Evolutionary conservation across 371 early-diverging fungal species (phyloP).

Genomic region (Actinomortierella wolfii): DNA sequence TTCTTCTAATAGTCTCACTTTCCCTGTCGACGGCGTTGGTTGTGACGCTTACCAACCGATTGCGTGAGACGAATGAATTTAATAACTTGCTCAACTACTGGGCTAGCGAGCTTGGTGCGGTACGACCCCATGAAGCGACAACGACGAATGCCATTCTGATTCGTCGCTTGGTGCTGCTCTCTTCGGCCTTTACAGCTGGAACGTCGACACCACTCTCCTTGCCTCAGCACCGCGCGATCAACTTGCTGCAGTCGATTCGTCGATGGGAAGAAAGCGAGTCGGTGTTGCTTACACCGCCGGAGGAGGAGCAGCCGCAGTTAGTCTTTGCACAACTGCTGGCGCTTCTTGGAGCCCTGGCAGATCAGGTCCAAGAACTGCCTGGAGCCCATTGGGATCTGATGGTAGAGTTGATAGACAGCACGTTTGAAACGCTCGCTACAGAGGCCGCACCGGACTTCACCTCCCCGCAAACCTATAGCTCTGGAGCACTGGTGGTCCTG

Average conservation of each 20-base stretch:
- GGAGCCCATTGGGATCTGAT: constrained; percentile 65
- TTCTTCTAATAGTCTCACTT: constrained; percentile 13
- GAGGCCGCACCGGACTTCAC: neutral
- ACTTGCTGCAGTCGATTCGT: constrained; percentile 52
- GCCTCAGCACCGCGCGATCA: constrained; percentile 54
- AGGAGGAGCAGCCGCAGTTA: constrained; percentile 30
- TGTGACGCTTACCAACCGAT: constrained; percentile 19
- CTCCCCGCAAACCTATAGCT: neutral
- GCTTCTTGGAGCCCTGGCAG: constrained; percentile 48
- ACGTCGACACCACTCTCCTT: constrained; percentile 47
- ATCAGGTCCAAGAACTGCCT: constrained; percentile 55
- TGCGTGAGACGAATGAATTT: constrained; percentile 37
- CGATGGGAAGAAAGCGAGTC: constrained; percentile 49
- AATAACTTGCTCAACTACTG: constrained; percentile 40
- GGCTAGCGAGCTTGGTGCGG: constrained; percentile 22
- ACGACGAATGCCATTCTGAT: constrained; percentile 8
- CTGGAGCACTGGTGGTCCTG: constrained; percentile 25
- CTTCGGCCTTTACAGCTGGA: constrained; percentile 18
- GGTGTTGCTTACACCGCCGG: constrained; percentile 8
- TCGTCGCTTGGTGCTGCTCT: constrained; percentile 28
- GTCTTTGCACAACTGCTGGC: constrained; percentile 47
- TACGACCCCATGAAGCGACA: constrained; percentile 21
- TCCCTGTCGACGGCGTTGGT: constrained; percentile 26
- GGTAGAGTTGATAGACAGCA: constrained; percentile 48
- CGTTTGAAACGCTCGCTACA: constrained; percentile 37